These are phyloP conservation scores for Triticum timopheevii DNA, from an alignment of 176 grass and related monocot genomes.

Conservation along the genomic window DNA sequence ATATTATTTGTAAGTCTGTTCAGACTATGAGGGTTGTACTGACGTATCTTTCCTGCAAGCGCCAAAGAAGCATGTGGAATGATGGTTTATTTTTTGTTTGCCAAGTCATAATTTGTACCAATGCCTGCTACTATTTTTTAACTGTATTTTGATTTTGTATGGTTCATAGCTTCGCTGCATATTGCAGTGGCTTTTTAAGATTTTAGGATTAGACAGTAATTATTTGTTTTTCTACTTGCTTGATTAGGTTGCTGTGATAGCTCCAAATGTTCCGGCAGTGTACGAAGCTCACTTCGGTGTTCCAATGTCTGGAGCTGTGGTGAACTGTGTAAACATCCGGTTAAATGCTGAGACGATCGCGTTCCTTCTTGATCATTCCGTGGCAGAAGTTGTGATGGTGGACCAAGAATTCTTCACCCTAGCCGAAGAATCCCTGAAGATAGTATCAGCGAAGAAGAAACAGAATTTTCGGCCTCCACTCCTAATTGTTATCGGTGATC, in stretches of 20 bases:
- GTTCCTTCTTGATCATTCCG: conserved; percentile 80
- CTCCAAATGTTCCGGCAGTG: conserved; percentile 80
- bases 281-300: conserved; percentile 92
- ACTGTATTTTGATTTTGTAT: background rate
- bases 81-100: background rate
- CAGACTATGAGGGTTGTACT: background rate
- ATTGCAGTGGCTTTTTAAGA: background rate
- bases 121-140: background rate
- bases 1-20: background rate
- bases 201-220: background rate
- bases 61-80: background rate
- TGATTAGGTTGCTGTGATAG: conserved; percentile 80
- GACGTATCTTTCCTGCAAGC: background rate
- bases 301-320: conserved; percentile 85
- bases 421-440: conserved; percentile 73
- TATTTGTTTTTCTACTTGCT: background rate
- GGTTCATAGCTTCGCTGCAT: background rate
- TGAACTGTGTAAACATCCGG: conserved; percentile 76
- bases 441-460: conserved; percentile 62
- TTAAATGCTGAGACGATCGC: conserved; percentile 74
- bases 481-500: conserved; percentile 63
- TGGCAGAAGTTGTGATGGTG: conserved; percentile 72
- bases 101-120: background rate
- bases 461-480: conserved; percentile 53
- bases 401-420: conserved; percentile 89